These are phyloP conservation scores for Psidium friedrichsthalianum DNA, from an alignment of 345 rosid species.

Conservation along the genomic window DNA sequence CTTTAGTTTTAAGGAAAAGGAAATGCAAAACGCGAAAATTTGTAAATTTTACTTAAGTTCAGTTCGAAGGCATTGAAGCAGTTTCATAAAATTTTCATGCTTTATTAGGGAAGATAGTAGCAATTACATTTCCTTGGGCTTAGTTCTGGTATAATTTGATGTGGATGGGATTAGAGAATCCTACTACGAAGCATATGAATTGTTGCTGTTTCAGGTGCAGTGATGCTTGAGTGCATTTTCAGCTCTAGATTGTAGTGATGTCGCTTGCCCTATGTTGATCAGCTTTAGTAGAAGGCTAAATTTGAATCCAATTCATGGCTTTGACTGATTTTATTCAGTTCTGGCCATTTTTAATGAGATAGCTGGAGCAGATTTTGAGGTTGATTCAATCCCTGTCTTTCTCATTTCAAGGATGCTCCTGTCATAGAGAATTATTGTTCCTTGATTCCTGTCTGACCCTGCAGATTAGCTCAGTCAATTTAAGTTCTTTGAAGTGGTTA, in stretches of 20 bases:
- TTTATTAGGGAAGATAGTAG: not conserved
- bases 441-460: not conserved
- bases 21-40: not conserved
- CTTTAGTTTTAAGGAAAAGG: not conserved
- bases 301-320: not conserved
- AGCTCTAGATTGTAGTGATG: not conserved
- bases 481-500: not conserved
- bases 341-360: not conserved
- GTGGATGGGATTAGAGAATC: not conserved
- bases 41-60: not conserved
- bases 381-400: not conserved
- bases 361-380: not conserved
- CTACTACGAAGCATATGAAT: not conserved
- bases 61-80: not conserved
- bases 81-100: not conserved
- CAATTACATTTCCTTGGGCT: not conserved
- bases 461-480: not conserved
- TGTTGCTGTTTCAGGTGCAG: not conserved
- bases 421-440: not conserved
- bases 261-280: not conserved
- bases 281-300: not conserved
- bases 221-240: not conserved
- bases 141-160: not conserved
- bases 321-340: not conserved
- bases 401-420: not conserved